phyloP scores from a whole-genome alignment of 352 stramenopile genomes.

The Globisporangium iwayamae region DNA sequence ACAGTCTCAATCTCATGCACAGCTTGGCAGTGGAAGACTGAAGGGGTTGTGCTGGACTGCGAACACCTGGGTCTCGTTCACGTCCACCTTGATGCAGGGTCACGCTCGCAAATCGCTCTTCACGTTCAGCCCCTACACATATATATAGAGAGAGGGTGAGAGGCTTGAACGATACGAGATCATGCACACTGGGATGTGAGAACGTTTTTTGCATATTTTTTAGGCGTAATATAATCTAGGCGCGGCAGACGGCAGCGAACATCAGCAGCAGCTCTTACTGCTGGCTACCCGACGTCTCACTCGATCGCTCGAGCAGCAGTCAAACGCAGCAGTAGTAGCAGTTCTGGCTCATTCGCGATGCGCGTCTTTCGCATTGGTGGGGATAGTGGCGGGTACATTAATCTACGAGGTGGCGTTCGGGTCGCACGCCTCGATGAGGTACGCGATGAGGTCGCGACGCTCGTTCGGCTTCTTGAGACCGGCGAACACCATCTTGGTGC shows the following conservation, averaged over 20 bases:
- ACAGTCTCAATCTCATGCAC: too few relatives aligned
- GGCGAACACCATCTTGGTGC: conserved; percentile 99
- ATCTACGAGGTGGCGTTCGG: conserved; percentile 39
- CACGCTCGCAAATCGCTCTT: too few relatives aligned
- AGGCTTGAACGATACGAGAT: neutral
- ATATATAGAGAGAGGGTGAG: neutral
- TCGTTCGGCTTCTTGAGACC: conserved; percentile 98
- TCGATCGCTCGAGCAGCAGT: neutral
- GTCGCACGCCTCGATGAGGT: conserved; percentile 90
- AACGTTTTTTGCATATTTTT: neutral
- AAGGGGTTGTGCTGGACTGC: too few relatives aligned
- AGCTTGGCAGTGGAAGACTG: too few relatives aligned
- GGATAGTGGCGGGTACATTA: neutral
- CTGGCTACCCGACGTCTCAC: neutral
- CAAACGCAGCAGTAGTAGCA: neutral
- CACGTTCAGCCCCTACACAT: neutral
- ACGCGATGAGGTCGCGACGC: conserved; percentile 97
- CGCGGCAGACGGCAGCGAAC: neutral
- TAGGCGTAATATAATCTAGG: conserved; percentile 14
- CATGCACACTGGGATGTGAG: neutral
- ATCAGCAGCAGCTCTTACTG: neutral
- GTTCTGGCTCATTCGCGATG: neutral
- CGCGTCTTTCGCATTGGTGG: neutral
- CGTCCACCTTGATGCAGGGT: too few relatives aligned
- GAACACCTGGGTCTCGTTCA: too few relatives aligned